Evolutionary conservation across 257 asterid genomes (phyloP), one percentile per base, ranked within the genome.

Genomic region (Agastache rugosa): DNA sequence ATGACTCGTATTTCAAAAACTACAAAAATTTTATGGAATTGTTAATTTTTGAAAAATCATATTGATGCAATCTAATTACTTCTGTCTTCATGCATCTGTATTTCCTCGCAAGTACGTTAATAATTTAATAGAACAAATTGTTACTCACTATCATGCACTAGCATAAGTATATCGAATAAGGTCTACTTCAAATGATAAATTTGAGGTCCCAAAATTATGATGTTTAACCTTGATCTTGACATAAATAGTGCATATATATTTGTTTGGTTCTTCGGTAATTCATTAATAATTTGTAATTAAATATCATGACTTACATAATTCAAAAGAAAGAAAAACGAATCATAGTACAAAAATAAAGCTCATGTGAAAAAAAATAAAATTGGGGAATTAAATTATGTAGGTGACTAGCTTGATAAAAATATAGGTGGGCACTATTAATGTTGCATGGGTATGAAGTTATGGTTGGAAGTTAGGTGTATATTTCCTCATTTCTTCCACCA

Each of bases 391-490:
- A 22, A n/a, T 60, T 39, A 71, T 19, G 79, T 65, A 63, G 85
- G 85, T 84, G 87, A 48, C 79, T 58, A 20, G 67, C 73, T 17
- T 19, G 20, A 53, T n/a, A 58, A 45, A 67, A 41, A 17, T 65
- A 35, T 42, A 17, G 78, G 82, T 73, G 69, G 84, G 58, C 39
- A 35, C 37, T 64, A 69, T 78, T 55, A 75, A 77, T 87, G 75
- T 47, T 77, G 83, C 77, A 76, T 80, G 81, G 82, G 51, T 29
- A 77, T 68, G 78, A 67, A 67, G 72, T 69, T 69, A 68, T 73
- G 72, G 90, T 85, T 88, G 81, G 84, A 31, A 34, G 86, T 82
- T 88, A 79, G 90, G 89, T 84, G 22, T 54, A 58, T 47, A n/a
- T 4, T 64, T 64, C 7, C 10, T 5, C 12, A 1, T 48, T 23